A percentile compares a stretch with the other conserved stretches of the same genome.
These are phyloP conservation scores for Mucor plumbeus DNA, from an alignment of 371 early-diverging fungal species.

Conservation along the genomic window DNA sequence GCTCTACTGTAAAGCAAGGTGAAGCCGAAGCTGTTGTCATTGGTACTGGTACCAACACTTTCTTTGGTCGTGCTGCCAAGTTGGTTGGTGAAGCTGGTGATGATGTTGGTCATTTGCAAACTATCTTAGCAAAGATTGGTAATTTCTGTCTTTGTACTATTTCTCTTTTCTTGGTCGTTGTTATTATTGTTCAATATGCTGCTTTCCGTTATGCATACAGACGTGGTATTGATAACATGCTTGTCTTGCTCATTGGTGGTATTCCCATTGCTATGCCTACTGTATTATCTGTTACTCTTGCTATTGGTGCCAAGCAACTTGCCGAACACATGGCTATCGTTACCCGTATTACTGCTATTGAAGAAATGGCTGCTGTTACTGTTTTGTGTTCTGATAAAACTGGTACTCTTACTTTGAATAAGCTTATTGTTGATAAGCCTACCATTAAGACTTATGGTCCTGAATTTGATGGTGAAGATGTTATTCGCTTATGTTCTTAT, in stretches of 20 bases:
- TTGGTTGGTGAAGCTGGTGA: slow-evolving; percentile 80
- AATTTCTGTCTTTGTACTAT: slow-evolving; percentile 80
- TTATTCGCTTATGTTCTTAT: slow-evolving; percentile 67
- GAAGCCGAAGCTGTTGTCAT: slow-evolving; percentile 89
- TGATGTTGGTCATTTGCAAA: slow-evolving; percentile 90
- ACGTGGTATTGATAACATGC: slow-evolving; percentile 73
- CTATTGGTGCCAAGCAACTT: slow-evolving; percentile 92
- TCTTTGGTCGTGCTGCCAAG: slow-evolving; percentile 89
- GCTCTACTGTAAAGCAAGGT: slow-evolving; percentile 90
- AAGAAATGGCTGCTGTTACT: slow-evolving; percentile 92
- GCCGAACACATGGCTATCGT: slow-evolving; percentile 93
- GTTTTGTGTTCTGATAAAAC: slow-evolving; percentile 97
- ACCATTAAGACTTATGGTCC: slow-evolving; percentile 66
- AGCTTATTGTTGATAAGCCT: slow-evolving; percentile 75
- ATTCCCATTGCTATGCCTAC: slow-evolving; percentile 84
- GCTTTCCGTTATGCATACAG: slow-evolving; percentile 73
- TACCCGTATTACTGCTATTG: slow-evolving; percentile 84
- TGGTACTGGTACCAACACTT: slow-evolving; percentile 83
- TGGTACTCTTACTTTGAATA: slow-evolving; percentile 94
- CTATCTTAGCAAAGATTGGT: slow-evolving; percentile 88
- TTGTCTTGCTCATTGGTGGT: slow-evolving; percentile 80
- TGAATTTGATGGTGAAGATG: slow-evolving; percentile 56
- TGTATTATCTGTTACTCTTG: slow-evolving; percentile 90
- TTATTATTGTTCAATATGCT: slow-evolving; percentile 83
- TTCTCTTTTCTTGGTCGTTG: slow-evolving; percentile 71